Evolutionary conservation across 352 stramenopile species (phyloP), one percentile per base, ranked within the genome.

Genomic region (Phytopythium montanum): DNA sequence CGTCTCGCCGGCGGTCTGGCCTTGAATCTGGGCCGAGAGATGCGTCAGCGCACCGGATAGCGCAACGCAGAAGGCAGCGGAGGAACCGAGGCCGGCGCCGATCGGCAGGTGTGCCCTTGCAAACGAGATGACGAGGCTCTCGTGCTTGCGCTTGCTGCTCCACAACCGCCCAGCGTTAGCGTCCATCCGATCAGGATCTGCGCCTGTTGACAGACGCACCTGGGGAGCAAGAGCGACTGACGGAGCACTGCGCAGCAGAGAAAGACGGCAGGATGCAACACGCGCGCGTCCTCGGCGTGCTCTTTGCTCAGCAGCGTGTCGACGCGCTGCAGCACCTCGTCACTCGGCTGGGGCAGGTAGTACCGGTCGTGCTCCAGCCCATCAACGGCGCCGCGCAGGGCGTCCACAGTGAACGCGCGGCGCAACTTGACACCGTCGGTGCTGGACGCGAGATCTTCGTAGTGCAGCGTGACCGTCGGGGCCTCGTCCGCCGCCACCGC

Each of bases 21-120:
- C 33, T 23, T 18, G 12, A 5, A 3, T 1, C 52, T 60, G 52
- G 45, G 23, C 26, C 61, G 16, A 46, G 23, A 81, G 66, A 23
- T 83, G 70, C 19, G 68, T 46, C 65, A 89, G 65, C 50, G 81
- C 70, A 48, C 87, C 88, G 10, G 87, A 76, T 12, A 96, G 65
- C 13, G 92, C 85, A 28, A 97, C 90, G 57, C 85, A 90, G 61
- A 97, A 85, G 12, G 92, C 91, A 8, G 88, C 92, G 0, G 91
- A 97, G 9, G 91, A 97, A 0, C 93, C 93, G n/a, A 98, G 70
- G 2, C 93, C 93, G 9, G 92, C 92, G 48, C 91, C 86, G 18
- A 97, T 88, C 3, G 87, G 84, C 56, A 96, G 74, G 3, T 69
- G 72, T 10, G 69, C 75, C 12, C 80, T 61, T n/a, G 65, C 62